Percentiles rank a stretch among this genome's conserved stretches.
These are phyloP conservation scores for Phytophthora ohioensis DNA, from an alignment of 352 stramenopile genomes.

Conservation along the genomic window DNA sequence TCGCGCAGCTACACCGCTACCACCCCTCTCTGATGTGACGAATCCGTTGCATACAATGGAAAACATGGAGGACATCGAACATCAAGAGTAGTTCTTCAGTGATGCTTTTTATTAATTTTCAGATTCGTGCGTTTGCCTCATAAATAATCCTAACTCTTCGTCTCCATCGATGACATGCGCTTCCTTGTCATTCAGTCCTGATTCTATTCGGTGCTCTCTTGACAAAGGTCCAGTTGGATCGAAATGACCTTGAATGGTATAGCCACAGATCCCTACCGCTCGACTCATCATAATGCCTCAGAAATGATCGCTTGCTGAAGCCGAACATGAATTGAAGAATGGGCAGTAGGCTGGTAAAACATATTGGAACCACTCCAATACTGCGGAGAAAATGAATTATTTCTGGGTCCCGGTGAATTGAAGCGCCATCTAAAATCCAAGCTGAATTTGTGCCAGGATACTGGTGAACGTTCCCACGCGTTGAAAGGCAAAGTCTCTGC, in stretches of 20 bases:
- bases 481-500: too few relatives aligned
- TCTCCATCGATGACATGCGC: neutral
- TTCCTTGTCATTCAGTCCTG: neutral
- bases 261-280: neutral
- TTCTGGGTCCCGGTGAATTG: too few relatives aligned
- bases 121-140: neutral
- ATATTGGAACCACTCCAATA: too few relatives aligned
- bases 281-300: slow-evolving; percentile 16
- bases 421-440: too few relatives aligned
- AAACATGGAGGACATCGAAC: slow-evolving; percentile 10
- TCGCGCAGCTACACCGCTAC: neutral
- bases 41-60: slow-evolving; percentile 2
- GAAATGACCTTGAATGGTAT: neutral
- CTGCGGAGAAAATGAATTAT: too few relatives aligned
- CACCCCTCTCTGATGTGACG: neutral
- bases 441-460: too few relatives aligned
- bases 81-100: neutral
- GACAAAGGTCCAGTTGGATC: neutral
- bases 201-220: neutral
- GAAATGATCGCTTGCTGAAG: too few relatives aligned
- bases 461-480: too few relatives aligned
- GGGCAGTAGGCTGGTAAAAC: too few relatives aligned
- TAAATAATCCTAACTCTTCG: neutral
- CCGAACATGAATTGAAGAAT: too few relatives aligned
- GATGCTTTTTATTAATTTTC: neutral